Evolutionary conservation across 1,284 basidiomycete species (phyloP).

Genomic region (Tilletia indica): DNA sequence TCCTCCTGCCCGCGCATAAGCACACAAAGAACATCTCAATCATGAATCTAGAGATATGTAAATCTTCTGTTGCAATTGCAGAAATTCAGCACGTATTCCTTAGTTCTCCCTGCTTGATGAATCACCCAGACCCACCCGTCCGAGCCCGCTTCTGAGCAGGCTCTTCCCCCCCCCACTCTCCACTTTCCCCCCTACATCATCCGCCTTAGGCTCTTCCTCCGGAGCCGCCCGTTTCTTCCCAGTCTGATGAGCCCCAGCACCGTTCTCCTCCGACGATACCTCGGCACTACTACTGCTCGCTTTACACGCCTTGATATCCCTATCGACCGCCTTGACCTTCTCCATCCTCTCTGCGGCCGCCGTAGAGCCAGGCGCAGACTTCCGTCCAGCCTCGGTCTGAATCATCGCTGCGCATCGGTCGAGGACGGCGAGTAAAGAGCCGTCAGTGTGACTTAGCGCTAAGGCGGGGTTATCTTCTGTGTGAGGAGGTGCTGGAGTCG

Average conservation of each 20-base stretch:
- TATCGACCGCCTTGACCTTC: slow-evolving; percentile 39
- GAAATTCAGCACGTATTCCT: too few species aligned
- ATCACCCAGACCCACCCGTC: too few species aligned
- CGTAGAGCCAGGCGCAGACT: slow-evolving; percentile 6
- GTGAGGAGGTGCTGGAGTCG: neutral
- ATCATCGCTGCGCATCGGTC: neutral
- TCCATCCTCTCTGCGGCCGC: slow-evolving; percentile 31
- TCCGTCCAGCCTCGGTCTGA: neutral
- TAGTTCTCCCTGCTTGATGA: too few species aligned
- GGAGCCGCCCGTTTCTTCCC: slow-evolving; percentile 1
- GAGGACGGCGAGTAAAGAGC: slow-evolving; percentile 19
- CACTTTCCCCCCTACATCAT: neutral
- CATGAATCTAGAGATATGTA: too few species aligned
- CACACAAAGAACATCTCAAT: too few species aligned
- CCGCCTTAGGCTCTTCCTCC: neutral
- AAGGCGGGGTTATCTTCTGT: slow-evolving; percentile 4
- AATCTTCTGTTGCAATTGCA: too few species aligned
- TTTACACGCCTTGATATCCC: slow-evolving; percentile 15
- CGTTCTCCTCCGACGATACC: neutral
- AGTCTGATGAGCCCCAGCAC: neutral
- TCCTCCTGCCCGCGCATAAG: too few species aligned
- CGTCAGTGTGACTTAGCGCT: neutral
- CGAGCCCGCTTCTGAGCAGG: too few species aligned
- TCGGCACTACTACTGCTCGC: neutral
- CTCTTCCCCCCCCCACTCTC: too few species aligned